Conservation (phyloP, 352 stramenopile genomes). For the Bremia lactucae region DNA sequence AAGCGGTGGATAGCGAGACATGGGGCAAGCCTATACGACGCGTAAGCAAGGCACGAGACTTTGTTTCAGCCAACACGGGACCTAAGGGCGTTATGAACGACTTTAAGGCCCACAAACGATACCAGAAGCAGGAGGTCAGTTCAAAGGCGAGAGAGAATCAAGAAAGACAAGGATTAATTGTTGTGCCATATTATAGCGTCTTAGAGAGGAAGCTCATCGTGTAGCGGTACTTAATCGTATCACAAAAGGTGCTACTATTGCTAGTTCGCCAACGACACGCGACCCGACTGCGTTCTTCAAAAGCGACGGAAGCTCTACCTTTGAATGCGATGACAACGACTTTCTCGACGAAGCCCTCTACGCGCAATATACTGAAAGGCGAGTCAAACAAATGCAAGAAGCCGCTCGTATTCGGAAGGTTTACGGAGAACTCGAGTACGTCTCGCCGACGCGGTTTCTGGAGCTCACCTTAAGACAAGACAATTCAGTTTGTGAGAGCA, state of each 20-base stretch:
- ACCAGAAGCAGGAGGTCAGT: constrained; percentile 43
- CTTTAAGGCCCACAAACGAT: constrained; percentile 69
- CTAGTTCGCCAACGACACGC: constrained; percentile 3
- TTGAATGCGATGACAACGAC: constrained; percentile 33
- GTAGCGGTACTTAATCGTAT: constrained; percentile 45
- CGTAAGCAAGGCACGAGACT: constrained; percentile 29
- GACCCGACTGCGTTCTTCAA: constrained; percentile 8
- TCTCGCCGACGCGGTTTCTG: constrained; percentile 50
- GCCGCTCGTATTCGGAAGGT: constrained; percentile 18
- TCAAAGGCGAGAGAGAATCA: not conserved
- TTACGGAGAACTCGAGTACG: constrained; percentile 49
- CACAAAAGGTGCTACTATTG: constrained; percentile 32
- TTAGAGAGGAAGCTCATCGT: constrained; percentile 39
- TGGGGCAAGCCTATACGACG: constrained; percentile 38
- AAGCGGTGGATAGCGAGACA: constrained; percentile 22
- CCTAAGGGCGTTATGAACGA: constrained; percentile 78
- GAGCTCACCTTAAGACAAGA: constrained; percentile 17
- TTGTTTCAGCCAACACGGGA: constrained; percentile 54
- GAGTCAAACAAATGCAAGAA: constrained; percentile 55
- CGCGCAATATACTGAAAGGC: constrained; percentile 45
- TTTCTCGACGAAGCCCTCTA: constrained; percentile 49
- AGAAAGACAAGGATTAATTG: not conserved
- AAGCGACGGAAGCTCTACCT: constrained; percentile 24
- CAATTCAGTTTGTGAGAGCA: constrained; percentile 5
- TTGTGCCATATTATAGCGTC: constrained; percentile 16